A percentile compares a stretch with the other conserved stretches of the same genome.
Conservation (phyloP, 169 alveolate genomes). For the Plasmodium gallinaceum region DNA sequence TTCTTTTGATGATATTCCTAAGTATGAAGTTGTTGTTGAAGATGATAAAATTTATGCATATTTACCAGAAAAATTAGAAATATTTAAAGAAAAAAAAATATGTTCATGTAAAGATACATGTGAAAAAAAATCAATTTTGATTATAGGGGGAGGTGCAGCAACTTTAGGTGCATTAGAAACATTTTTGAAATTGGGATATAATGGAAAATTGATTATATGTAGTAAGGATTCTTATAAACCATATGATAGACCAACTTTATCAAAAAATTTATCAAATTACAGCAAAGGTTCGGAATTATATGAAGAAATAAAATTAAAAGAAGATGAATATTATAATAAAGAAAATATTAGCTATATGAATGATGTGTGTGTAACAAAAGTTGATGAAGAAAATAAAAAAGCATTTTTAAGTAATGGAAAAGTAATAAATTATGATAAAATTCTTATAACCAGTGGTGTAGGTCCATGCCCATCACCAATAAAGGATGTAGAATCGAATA, state of each 20-base stretch:
- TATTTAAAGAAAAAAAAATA: constrained; percentile 59
- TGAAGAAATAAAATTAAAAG: constrained; percentile 79
- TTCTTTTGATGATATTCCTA: constrained; percentile 82
- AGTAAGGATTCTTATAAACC: constrained; percentile 80
- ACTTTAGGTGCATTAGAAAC: constrained; percentile 90
- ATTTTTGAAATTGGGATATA: constrained; percentile 86
- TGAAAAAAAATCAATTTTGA: constrained; percentile 83
- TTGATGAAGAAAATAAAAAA: constrained; percentile 77
- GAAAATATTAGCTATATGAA: constrained; percentile 77
- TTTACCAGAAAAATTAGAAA: constrained; percentile 79
- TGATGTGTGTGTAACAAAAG: constrained; percentile 76
- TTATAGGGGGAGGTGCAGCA: constrained; percentile 93
- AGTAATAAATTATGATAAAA: constrained; percentile 81
- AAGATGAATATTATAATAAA: constrained; percentile 77
- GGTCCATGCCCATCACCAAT: constrained; percentile 74
- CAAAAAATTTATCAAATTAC: constrained; percentile 78
- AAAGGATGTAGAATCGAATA: constrained; percentile 11
- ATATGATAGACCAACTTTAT: constrained; percentile 84
- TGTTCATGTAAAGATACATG: constrained; percentile 70
- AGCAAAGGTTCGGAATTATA: constrained; percentile 71
- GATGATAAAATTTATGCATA: constrained; percentile 82
- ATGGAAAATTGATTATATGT: constrained; percentile 78
- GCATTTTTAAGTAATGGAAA: constrained; percentile 82
- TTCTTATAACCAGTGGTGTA: constrained; percentile 84
- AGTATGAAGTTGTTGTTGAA: constrained; percentile 80